These are phyloP conservation scores for Globomyces sp. DNA, from an alignment of 371 early-diverging fungal species.

Conservation along the genomic window DNA sequence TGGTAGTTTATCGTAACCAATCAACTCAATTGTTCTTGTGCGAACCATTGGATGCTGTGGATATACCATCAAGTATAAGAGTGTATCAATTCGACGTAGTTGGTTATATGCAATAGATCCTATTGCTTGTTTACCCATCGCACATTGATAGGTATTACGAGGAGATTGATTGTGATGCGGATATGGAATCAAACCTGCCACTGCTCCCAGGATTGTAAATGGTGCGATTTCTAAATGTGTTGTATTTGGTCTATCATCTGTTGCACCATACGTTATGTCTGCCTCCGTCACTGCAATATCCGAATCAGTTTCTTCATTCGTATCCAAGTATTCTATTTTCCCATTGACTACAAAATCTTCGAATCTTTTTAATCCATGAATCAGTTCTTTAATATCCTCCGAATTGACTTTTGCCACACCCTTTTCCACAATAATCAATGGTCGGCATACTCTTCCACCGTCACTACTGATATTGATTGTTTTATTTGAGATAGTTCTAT, in stretches of 20 bases:
- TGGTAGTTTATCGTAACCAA: constrained; percentile 96
- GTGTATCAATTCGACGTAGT: constrained; percentile 94
- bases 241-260: constrained; percentile 49
- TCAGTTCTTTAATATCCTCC: constrained; percentile 66
- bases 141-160: constrained; percentile 97
- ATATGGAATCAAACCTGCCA: constrained; percentile 99
- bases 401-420: constrained; percentile 68
- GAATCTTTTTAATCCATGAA: constrained; percentile 70
- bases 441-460: constrained; percentile 98
- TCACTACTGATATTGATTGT: constrained; percentile 96
- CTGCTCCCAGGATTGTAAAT: constrained; percentile 94
- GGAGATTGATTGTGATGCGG: constrained; percentile 99
- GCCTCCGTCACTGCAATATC: constrained; percentile 89
- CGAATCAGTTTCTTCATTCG: constrained; percentile 97
- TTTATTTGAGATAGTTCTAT: constrained; percentile 77
- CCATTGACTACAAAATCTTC: constrained; percentile 93
- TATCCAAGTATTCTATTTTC: constrained; percentile 98
- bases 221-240: constrained; percentile 99
- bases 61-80: constrained; percentile 95
- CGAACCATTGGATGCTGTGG: constrained; percentile 99
- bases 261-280: constrained; percentile 61
- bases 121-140: constrained; percentile 99
- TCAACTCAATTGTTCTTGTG: constrained; percentile 96
- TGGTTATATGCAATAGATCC: constrained; percentile 97
- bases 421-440: constrained; percentile 95